Conservation (phyloP, 2,329 filamentous ascomycete species). For the Beauveria sp. region DNA sequence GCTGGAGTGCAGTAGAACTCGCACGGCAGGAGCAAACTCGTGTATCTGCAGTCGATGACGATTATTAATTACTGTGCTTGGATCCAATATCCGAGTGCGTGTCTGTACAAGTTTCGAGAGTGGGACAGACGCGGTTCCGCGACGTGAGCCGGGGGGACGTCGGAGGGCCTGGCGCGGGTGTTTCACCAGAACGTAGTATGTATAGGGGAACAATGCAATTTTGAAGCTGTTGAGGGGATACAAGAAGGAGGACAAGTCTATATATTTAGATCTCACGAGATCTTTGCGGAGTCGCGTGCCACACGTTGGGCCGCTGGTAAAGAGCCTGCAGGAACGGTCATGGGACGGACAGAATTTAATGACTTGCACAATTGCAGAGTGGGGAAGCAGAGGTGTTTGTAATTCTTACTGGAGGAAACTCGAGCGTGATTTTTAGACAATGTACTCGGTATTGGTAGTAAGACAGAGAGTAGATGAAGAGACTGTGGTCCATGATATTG, state of each 20-base stretch:
- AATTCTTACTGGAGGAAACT: neutral
- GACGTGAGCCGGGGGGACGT: neutral
- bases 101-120: neutral
- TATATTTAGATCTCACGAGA: neutral
- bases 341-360: neutral
- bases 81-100: neutral
- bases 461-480: neutral
- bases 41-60: neutral
- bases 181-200: neutral
- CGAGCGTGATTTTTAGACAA: neutral
- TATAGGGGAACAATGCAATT: neutral
- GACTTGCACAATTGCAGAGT: constrained; percentile 1
- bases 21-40: neutral
- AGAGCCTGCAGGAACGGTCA: neutral
- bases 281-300: neutral
- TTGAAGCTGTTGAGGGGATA: neutral
- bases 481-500: neutral
- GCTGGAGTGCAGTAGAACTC: neutral
- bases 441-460: neutral
- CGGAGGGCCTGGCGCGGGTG: neutral
- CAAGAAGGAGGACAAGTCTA: neutral
- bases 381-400: neutral
- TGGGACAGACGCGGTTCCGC: constrained; percentile 8
- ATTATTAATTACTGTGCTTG: neutral
- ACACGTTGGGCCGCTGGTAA: neutral